Percentiles rank a stretch among this genome's conserved stretches.
These are phyloP conservation scores for Didymella sp. DNA, from an alignment of 2,329 filamentous ascomycete genomes.

Conservation along the genomic window DNA sequence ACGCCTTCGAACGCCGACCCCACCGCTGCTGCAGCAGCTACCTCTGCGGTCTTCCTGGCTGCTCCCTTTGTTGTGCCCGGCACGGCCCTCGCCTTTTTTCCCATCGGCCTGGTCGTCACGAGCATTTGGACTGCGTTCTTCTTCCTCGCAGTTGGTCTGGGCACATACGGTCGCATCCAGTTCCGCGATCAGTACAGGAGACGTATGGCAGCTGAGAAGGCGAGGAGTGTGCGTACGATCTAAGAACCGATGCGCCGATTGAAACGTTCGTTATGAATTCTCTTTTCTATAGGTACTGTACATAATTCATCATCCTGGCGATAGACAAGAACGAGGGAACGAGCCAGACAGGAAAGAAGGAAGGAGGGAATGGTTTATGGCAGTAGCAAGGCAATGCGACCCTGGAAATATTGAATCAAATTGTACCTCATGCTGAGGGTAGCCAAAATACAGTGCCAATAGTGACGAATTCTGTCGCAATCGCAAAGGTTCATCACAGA, in stretches of 20 bases:
- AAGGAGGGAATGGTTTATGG: no score
- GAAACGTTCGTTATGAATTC: constrained; percentile 7
- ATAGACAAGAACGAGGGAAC: neutral
- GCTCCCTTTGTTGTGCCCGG: constrained; percentile 73
- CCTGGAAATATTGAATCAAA: neutral
- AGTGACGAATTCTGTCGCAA: no score
- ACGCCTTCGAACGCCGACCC: constrained; percentile 57
- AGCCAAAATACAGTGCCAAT: neutral
- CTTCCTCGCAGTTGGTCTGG: constrained; percentile 64
- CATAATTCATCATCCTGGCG: constrained; percentile 28
- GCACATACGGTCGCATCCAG: constrained; percentile 70
- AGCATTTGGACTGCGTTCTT: constrained; percentile 65
- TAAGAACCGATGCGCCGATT: constrained; percentile 21
- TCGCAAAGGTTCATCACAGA: no score
- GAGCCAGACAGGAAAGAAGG: neutral
- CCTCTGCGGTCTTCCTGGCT: constrained; percentile 50
- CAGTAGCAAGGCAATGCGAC: neutral
- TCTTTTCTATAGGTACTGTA: constrained; percentile 25
- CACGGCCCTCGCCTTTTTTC: constrained; percentile 71
- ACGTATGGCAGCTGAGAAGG: constrained; percentile 54
- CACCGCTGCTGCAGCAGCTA: constrained; percentile 50
- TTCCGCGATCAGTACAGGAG: constrained; percentile 70
- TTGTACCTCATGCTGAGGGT: neutral
- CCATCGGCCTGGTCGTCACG: constrained; percentile 72
- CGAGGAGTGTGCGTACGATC: constrained; percentile 45